Percentiles rank a stretch among this genome's conserved stretches.
Conservation (phyloP, 208 protist species). For the Trypanosoma rangeli region DNA sequence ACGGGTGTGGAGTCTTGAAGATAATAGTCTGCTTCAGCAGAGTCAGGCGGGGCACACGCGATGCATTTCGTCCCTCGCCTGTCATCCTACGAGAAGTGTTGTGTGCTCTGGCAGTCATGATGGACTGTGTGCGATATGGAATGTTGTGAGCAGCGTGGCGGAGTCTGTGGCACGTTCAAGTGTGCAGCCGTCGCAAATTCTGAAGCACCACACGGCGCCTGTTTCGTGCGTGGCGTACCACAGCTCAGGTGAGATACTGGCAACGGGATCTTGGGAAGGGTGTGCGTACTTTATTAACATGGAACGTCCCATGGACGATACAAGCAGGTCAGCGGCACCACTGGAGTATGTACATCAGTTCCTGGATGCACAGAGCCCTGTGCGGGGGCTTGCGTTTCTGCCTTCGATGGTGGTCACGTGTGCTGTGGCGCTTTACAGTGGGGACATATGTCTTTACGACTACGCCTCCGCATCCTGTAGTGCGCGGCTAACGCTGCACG, state of each 20-base stretch:
- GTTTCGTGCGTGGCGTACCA: slow-evolving; percentile 70
- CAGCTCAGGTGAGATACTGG: slow-evolving; percentile 61
- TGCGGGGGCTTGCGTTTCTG: slow-evolving; percentile 58
- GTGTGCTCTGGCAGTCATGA: slow-evolving; percentile 66
- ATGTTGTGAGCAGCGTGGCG: slow-evolving; percentile 24
- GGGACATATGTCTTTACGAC: slow-evolving; percentile 63
- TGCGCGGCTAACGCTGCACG: slow-evolving; percentile 49
- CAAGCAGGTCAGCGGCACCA: neutral
- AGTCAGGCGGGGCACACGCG: slow-evolving; percentile 48
- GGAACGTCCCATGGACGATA: slow-evolving; percentile 1
- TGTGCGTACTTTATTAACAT: slow-evolving; percentile 54
- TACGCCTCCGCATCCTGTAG: slow-evolving; percentile 45
- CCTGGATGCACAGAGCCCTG: slow-evolving; percentile 25
- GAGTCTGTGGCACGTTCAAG: neutral
- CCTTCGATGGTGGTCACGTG: slow-evolving; percentile 75
- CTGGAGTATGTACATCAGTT: slow-evolving; percentile 5
- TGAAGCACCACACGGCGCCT: slow-evolving; percentile 63
- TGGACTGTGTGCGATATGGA: slow-evolving; percentile 66
- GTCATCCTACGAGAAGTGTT: slow-evolving; percentile 51
- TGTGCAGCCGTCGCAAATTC: slow-evolving; percentile 41
- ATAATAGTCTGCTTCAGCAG: slow-evolving; percentile 63
- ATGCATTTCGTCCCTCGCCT: slow-evolving; percentile 51
- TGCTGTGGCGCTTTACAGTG: slow-evolving; percentile 64
- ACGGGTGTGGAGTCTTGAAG: slow-evolving; percentile 80
- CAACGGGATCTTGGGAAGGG: slow-evolving; percentile 77